Conservation (phyloP, 768 basidiomycete species). For the Naganishia antarctica region DNA sequence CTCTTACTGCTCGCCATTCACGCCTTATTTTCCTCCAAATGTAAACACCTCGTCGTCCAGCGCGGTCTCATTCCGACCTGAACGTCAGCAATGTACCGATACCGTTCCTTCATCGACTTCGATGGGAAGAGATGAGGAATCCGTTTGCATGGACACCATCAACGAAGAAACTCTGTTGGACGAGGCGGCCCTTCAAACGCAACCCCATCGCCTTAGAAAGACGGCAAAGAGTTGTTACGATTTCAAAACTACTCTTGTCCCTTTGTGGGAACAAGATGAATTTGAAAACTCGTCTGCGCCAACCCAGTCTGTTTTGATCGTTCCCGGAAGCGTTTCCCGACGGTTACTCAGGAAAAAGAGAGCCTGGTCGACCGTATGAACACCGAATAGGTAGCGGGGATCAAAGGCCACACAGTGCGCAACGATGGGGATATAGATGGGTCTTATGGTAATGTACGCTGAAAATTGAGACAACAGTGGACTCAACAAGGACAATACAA, state of each 20-base stretch:
- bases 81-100: background rate
- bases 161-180: background rate
- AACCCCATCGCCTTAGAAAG: background rate
- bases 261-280: conserved; percentile 2
- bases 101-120: background rate
- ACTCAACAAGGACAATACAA: too few relatives aligned
- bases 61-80: background rate
- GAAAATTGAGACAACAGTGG: too few relatives aligned
- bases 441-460: too few relatives aligned
- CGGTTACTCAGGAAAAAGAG: background rate
- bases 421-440: too few relatives aligned
- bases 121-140: too few relatives aligned
- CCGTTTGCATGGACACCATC: too few relatives aligned
- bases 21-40: background rate
- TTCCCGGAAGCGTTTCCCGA: too few relatives aligned
- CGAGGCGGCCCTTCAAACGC: background rate
- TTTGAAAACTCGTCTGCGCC: background rate
- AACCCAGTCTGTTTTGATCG: background rate
- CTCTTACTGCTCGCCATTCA: background rate
- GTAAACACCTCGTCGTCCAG: background rate
- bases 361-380: background rate
- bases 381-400: background rate
- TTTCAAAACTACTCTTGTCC: conserved; percentile 3
- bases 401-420: background rate
- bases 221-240: conserved; percentile 2